Evolutionary conservation across 495 filamentous ascomycete genomes (phyloP), one percentile per base, ranked within the genome.

Genomic region (Aspergillus sclerotioniger): DNA sequence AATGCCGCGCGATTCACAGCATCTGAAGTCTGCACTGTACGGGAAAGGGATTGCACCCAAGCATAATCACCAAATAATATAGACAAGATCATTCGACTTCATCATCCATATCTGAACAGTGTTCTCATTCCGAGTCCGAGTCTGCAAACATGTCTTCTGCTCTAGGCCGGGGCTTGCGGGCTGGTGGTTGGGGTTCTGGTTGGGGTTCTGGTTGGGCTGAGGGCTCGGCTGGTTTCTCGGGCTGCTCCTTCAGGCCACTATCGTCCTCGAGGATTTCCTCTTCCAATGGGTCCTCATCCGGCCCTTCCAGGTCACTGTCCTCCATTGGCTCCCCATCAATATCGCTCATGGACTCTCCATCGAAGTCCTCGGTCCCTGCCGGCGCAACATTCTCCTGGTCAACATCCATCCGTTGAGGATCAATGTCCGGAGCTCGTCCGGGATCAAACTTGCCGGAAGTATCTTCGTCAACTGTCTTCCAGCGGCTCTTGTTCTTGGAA

Each of bases 61-160:
- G 45, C 46, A 49, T 29, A 20, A 39, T 37, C 29, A 47, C 52
- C 35, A 17, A 20, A 56, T 28, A 37, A 16, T 8, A 25, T 29
- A 3, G 21, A 31, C 31, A 19, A 19, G 10, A 17, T 60, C 53
- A 51, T 55, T 31, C 32, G 13, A 28, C 29, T 32, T 51, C 32
- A 57, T 53, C 17, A 8, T 43, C 15, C 12, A 33, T 37, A 32
- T 13, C 21, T 39, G 6, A 41, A 35, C 45, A 55, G 49, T 29
- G 8, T 2, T 8, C 0, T 76, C 56, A 76, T 46, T 80, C 78
- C n/a, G 70, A 71, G 44, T 82, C 80, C 1, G 81, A 85, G 64
- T 83, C 88, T 15, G 89, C 92, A 83, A 96, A 97, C 91, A 97
- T 96, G 67, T 97, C 92, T 65, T 91, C 90, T 4, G 92, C 92